Conservation (phyloP, 148 eudicot species). For the Spergularia marina region DNA sequence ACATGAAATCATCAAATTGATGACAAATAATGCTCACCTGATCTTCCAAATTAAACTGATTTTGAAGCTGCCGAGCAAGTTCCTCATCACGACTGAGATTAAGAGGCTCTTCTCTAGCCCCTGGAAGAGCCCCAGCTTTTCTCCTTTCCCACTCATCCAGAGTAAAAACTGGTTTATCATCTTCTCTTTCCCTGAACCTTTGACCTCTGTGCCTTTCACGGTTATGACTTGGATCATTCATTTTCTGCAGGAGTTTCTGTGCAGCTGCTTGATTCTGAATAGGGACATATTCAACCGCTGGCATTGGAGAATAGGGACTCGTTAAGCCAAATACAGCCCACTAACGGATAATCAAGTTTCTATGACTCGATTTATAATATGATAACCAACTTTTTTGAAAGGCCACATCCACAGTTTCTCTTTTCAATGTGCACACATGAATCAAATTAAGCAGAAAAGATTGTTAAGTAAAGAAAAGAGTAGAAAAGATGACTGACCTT, state of each 20-base stretch:
- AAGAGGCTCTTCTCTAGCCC: conserved; percentile 31
- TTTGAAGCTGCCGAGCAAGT: conserved; percentile 81
- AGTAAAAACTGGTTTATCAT: conserved; percentile 64
- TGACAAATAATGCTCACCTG: conserved; percentile 43
- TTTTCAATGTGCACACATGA: not conserved
- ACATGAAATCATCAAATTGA: not conserved
- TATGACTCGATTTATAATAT: not conserved
- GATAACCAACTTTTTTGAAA: not conserved
- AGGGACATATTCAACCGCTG: conserved; percentile 70
- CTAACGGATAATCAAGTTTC: not conserved
- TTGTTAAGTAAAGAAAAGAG: too few species aligned
- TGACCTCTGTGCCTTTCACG: conserved; percentile 47
- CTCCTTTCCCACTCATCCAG: conserved; percentile 90
- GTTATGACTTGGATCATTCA: conserved; percentile 49
- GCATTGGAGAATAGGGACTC: not conserved
- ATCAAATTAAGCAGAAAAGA: conserved; percentile 5
- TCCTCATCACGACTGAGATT: conserved; percentile 62
- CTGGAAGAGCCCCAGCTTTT: conserved; percentile 44
- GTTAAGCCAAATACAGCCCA: not conserved
- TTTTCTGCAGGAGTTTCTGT: conserved; percentile 79
- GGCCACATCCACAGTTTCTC: not conserved
- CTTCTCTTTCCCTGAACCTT: conserved; percentile 46
- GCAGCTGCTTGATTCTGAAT: conserved; percentile 93
- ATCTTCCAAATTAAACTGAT: conserved; percentile 80
- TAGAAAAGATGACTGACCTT: conserved; percentile 36